Evolutionary conservation across 2,329 filamentous ascomycete species (phyloP), one percentile per base, ranked within the genome.

Genomic region (Arthrobotrys entomopaga): DNA sequence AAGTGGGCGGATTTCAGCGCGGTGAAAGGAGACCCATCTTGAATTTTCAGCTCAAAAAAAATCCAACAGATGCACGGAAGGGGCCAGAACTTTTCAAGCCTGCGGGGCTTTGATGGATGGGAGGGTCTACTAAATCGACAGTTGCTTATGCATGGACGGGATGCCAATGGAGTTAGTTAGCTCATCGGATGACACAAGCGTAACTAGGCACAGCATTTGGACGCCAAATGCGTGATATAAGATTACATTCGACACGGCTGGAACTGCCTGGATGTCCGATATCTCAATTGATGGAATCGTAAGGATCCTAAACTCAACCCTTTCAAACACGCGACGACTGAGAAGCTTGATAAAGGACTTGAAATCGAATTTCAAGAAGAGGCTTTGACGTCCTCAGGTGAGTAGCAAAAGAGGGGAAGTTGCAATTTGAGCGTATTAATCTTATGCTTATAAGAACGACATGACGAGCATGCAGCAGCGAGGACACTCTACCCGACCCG

Each of bases 401-500:
- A 48, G 54, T 58, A 15, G 54, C 24, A 29, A 56, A 65, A 48
- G 56, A 49, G 56, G 49, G 54, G 56, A 48, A 69, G 16, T 34
- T 43, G 59, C 34, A 42, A 26, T 16, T n/a, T 48, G 42, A 48
- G 22, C 29, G 22, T 50, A 7, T 49, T 60, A 29, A 49, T 49
- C 42, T n/a, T 48, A 22, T 49, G 29, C 29, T 10, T 10, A n/a
- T 48, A 60, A 59, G 22, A 26, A 34, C 20, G 16, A 24, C 7
- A 4, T 8, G 20, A 60, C 34, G 40, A 60, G 15, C 11, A 8
- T 60, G 22, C 24, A 49, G 46, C 20, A 48, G 50, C 58, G 29
- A 53, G 56, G 58, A 24, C 40, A 71, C 42, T 72, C 60, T 65
- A 72, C 48, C 67, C 67, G 67, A 72, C 42, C 59, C 60, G 65